phyloP scores from a whole-genome alignment of 2,329 filamentous ascomycete species.

The Neonectria faginata region DNA sequence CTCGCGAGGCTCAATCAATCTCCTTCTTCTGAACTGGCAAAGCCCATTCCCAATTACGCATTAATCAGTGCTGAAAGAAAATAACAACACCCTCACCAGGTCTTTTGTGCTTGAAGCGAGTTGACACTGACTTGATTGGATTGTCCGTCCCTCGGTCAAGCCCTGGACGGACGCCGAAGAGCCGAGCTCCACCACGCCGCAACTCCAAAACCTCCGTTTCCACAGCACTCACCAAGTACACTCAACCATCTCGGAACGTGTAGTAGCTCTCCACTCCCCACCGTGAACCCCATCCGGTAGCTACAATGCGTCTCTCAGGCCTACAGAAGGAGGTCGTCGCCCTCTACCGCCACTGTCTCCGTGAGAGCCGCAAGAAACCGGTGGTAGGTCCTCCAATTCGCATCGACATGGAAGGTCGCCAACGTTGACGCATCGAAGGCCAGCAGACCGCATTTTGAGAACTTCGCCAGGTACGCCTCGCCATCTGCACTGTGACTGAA shows the following conservation, averaged over 20 bases:
- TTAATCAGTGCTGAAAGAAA: neutral
- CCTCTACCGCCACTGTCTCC: constrained; percentile 87
- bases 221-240: neutral
- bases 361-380: constrained; percentile 85
- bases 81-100: neutral
- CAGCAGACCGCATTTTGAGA: constrained; percentile 70
- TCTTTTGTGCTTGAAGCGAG: neutral
- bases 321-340: constrained; percentile 90
- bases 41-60: neutral
- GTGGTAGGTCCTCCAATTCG: constrained; percentile 58
- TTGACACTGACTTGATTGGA: constrained; percentile 10
- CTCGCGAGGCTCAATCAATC: neutral
- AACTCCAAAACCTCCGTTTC: constrained; percentile 7
- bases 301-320: constrained; percentile 71
- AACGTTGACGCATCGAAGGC: constrained; percentile 54
- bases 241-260: neutral
- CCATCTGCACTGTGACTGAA: neutral
- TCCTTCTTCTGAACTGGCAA: neutral
- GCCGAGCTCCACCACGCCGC: constrained; percentile 22
- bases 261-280: neutral
- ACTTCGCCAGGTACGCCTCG: constrained; percentile 69
- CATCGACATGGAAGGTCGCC: constrained; percentile 1
- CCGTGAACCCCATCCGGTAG: neutral
- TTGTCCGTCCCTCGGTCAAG: constrained; percentile 17
- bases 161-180: constrained; percentile 17